These are phyloP conservation scores for Botryosphaeria agaves DNA, from an alignment of 2,329 filamentous ascomycete genomes.

Conservation along the genomic window DNA sequence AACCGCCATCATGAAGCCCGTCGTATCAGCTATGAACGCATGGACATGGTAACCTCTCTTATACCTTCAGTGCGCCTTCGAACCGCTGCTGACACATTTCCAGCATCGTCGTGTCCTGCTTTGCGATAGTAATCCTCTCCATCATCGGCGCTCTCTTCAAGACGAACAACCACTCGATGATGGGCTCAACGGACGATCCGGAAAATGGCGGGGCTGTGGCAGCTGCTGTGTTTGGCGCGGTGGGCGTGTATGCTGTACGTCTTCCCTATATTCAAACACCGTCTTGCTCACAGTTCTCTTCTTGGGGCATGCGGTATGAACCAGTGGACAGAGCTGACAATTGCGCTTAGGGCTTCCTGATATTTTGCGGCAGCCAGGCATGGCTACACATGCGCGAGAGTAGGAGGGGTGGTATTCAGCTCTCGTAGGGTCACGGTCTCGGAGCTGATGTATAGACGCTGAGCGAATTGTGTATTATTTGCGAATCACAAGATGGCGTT, in stretches of 20 bases:
- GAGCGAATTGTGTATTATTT: too few species aligned
- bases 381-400: conserved; percentile 71
- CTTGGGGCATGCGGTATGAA: too few species aligned
- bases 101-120: conserved; percentile 54
- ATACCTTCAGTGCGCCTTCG: conserved; percentile 1
- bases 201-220: conserved; percentile 62
- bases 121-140: conserved; percentile 47
- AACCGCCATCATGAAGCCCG: conserved; percentile 64
- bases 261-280: conserved; percentile 1
- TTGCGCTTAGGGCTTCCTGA: conserved; percentile 67
- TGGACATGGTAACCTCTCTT: conserved; percentile 55
- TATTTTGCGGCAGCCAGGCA: conserved; percentile 84
- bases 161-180: conserved; percentile 62
- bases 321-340: too few species aligned
- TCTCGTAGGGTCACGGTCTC: too few species aligned
- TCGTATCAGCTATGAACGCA: conserved; percentile 81
- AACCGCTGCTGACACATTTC: conserved; percentile 7
- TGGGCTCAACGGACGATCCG: conserved; percentile 54
- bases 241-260: conserved; percentile 77
- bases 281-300: too few species aligned
- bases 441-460: too few species aligned
- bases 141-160: conserved; percentile 58
- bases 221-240: conserved; percentile 70
- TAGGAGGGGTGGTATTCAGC: conserved; percentile 65
- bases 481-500: too few species aligned